phyloP scores from a whole-genome alignment of 2,329 filamentous ascomycete species.

The Lasiodiplodia gonubiensis region DNA sequence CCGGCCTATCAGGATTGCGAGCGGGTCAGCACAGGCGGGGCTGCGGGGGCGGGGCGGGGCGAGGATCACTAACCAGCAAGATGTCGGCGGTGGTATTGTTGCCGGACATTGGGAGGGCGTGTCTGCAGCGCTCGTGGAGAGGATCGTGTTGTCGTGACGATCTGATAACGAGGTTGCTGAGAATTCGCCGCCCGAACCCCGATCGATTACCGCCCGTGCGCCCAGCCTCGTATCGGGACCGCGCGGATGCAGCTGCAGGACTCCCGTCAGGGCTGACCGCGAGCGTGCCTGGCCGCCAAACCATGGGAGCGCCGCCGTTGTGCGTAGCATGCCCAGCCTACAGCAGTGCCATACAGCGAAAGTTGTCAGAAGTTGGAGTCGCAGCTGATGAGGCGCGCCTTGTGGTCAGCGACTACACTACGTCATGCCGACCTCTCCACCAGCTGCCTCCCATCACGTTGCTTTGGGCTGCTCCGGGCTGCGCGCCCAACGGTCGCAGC shows the following conservation, averaged over 20 bases:
- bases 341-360: background rate
- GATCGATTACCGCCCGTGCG: constrained; percentile 12
- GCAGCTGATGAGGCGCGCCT: background rate
- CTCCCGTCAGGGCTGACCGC: background rate
- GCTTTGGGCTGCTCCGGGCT: background rate
- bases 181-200: constrained; percentile 21
- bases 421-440: background rate
- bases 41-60: background rate
- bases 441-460: background rate
- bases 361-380: background rate
- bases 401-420: background rate
- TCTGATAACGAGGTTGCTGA: constrained; percentile 23
- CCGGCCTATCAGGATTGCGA: constrained; percentile 66
- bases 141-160: constrained; percentile 9
- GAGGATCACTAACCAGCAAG: constrained; percentile 57
- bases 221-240: background rate
- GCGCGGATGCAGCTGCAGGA: background rate
- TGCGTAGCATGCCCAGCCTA: background rate
- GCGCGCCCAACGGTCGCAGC: background rate
- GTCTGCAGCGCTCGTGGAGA: constrained; percentile 12
- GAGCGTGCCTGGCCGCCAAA: background rate
- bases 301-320: background rate
- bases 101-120: constrained; percentile 38
- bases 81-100: constrained; percentile 62
- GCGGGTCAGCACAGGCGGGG: constrained; percentile 11